A percentile compares a stretch with the other conserved stretches of the same genome.
Conservation (phyloP, 75 land plant species). For the Pinus tabuliformis region DNA sequence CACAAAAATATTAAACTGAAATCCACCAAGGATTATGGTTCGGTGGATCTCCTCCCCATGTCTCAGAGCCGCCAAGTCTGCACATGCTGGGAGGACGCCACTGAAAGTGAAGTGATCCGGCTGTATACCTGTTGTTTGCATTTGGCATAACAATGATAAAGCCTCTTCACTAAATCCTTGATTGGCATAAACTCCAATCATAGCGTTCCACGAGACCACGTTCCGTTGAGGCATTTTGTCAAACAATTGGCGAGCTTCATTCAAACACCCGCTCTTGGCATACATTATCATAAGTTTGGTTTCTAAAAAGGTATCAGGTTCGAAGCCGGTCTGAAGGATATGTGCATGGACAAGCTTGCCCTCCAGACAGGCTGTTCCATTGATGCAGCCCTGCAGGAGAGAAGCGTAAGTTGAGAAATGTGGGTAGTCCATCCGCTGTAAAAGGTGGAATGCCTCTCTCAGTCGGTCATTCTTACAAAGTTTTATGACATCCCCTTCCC, state of each 20-base stretch:
- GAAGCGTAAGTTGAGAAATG: conserved; percentile 10
- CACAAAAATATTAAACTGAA: conserved; percentile 4
- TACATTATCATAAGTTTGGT: conserved; percentile 41
- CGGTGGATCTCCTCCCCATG: conserved; percentile 18
- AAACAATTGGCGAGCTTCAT: conserved; percentile 13
- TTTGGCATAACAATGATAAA: neutral
- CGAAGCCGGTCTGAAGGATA: conserved; percentile 16
- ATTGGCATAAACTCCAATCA: conserved; percentile 27
- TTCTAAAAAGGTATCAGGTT: conserved; percentile 16
- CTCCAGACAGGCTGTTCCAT: conserved; percentile 4
- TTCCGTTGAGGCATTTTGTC: conserved; percentile 22
- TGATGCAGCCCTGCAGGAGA: conserved; percentile 26
- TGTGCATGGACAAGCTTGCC: conserved; percentile 25
- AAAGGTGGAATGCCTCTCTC: too few species aligned
- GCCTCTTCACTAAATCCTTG: conserved; percentile 13
- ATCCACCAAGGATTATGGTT: neutral
- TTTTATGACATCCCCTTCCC: too few species aligned
- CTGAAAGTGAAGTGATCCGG: conserved; percentile 16
- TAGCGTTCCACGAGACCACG: conserved; percentile 32
- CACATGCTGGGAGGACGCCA: conserved; percentile 12
- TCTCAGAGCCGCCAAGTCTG: neutral
- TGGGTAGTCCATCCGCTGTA: too few species aligned
- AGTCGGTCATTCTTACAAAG: too few species aligned
- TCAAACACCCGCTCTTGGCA: conserved; percentile 34
- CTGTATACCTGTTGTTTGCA: conserved; percentile 1